These are phyloP conservation scores for Pueraria montana DNA, from an alignment of 306 rosid species.

Conservation along the genomic window DNA sequence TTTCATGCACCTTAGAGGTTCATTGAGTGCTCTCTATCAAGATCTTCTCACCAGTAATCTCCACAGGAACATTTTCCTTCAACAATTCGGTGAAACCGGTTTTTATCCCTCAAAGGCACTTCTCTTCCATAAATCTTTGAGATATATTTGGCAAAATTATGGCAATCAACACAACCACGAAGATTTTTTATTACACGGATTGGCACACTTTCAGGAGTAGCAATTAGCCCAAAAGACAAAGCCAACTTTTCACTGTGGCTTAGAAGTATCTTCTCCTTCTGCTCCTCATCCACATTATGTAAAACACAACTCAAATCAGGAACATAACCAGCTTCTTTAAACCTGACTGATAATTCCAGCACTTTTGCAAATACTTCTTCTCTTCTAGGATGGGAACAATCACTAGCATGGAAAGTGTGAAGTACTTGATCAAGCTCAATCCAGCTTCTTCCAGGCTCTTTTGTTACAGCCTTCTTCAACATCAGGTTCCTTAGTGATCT, in stretches of 20 bases:
- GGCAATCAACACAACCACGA: constrained; percentile 92
- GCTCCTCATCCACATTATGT: constrained; percentile 89
- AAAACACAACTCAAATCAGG: constrained; percentile 86
- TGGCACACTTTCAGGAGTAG: constrained; percentile 58
- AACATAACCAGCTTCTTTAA: constrained; percentile 81
- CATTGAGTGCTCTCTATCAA: constrained; percentile 7
- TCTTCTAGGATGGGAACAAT: constrained; percentile 83
- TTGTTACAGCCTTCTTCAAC: constrained; percentile 69
- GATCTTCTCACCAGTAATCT: constrained; percentile 77
- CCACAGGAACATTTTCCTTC: constrained; percentile 87
- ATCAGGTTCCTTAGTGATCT: constrained; percentile 73
- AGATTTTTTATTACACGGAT: constrained; percentile 86
- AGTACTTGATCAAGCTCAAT: constrained; percentile 80
- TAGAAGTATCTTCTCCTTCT: constrained; percentile 84
- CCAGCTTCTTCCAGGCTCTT: constrained; percentile 93
- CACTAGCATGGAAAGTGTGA: constrained; percentile 85
- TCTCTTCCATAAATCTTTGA: constrained; percentile 69
- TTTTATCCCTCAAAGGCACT: constrained; percentile 81
- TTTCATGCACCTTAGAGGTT: background rate
- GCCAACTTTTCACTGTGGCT: constrained; percentile 91
- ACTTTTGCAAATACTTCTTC: constrained; percentile 76
- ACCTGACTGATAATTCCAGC: constrained; percentile 63
- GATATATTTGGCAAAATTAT: constrained; percentile 81
- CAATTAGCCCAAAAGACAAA: constrained; percentile 78
- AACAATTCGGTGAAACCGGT: constrained; percentile 77